These are phyloP conservation scores for Cercospora sp. DNA, from an alignment of 2,329 filamentous ascomycete species.

Conservation along the genomic window DNA sequence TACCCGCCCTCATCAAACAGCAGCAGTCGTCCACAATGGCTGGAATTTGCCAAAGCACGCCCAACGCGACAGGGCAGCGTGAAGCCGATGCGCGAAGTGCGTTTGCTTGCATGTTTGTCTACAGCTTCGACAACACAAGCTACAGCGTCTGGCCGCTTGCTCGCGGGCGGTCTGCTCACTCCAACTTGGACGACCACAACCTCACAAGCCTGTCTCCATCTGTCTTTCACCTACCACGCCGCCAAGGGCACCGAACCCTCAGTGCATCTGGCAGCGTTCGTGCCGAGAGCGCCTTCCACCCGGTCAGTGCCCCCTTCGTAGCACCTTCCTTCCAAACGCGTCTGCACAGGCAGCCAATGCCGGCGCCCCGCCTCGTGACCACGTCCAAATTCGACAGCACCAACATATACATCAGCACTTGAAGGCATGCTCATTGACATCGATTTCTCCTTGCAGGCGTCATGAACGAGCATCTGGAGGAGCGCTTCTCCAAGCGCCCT, in stretches of 20 bases:
- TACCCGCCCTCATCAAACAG: background rate
- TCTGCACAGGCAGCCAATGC: background rate
- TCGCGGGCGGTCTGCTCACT: background rate
- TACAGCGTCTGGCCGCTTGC: background rate
- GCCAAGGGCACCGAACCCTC: background rate
- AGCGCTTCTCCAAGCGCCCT: conserved; percentile 32
- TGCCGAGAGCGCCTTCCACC: background rate
- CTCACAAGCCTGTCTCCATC: background rate
- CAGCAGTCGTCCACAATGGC: background rate
- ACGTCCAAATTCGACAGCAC: background rate
- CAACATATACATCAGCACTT: background rate
- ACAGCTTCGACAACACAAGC: background rate
- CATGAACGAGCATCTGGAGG: conserved; percentile 36
- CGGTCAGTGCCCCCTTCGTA: background rate
- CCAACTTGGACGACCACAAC: background rate
- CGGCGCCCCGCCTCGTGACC: background rate
- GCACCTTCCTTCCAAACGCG: background rate
- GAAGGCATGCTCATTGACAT: background rate
- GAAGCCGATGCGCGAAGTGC: background rate
- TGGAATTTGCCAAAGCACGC: background rate
- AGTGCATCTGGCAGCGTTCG: background rate
- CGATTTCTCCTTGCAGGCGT: background rate
- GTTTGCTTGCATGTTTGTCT: background rate
- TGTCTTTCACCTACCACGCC: background rate
- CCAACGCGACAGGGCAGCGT: background rate